Conservation (phyloP, 495 filamentous ascomycete species). For the Neurospora sp. region DNA sequence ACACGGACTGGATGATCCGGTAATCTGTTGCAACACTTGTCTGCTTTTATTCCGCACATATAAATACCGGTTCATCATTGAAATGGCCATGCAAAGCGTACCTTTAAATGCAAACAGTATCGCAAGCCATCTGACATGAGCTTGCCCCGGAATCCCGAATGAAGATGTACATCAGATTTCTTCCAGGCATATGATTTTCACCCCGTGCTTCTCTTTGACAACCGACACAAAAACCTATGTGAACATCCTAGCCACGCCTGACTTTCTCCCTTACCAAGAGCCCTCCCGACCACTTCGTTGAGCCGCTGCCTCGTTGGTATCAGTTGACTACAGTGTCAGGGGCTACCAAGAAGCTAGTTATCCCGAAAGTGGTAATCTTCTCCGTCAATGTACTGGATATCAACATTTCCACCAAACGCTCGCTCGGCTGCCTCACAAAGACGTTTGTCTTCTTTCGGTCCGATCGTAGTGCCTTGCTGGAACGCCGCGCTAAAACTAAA, state of each 20-base stretch:
- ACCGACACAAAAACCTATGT: background rate
- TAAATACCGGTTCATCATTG: background rate
- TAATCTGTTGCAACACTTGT: background rate
- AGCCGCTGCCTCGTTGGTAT: background rate
- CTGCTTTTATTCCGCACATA: background rate
- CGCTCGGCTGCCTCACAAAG: background rate
- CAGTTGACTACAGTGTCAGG: background rate
- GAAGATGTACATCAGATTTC: background rate
- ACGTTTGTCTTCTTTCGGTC: background rate
- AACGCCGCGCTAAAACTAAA: conserved; percentile 2
- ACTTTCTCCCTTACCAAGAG: background rate
- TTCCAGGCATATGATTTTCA: background rate
- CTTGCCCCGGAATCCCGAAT: background rate
- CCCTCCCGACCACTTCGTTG: background rate
- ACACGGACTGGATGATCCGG: background rate
- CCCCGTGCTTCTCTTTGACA: background rate
- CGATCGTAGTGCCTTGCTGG: background rate
- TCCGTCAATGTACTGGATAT: background rate
- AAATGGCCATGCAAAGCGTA: background rate
- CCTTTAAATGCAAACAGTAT: background rate
- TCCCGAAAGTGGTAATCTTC: background rate
- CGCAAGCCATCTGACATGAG: background rate
- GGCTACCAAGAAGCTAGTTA: background rate
- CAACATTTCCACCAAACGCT: background rate
- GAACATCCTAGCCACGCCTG: background rate